phyloP scores from a whole-genome alignment of 108 stramenopile species.

The Nannochloropsis gaditana region DNA sequence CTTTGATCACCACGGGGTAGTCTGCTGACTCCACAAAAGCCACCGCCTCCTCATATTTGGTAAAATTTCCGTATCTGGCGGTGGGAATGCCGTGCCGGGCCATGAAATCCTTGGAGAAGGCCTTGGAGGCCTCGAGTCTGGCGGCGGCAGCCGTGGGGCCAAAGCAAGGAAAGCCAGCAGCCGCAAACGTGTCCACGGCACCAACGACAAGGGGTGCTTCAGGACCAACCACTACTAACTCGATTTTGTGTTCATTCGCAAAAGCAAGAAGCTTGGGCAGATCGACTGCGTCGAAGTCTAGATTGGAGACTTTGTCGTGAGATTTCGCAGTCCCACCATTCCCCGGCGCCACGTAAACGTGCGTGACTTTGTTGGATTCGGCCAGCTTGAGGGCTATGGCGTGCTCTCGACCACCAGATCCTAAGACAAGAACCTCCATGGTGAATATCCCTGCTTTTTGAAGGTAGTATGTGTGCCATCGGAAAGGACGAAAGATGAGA shows the following conservation, averaged over 20 bases:
- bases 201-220: slow-evolving; percentile 92
- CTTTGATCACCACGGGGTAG: slow-evolving; percentile 94
- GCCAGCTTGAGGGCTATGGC: slow-evolving; percentile 55
- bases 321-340: slow-evolving; percentile 51
- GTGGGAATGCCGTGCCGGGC: slow-evolving; percentile 83
- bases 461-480: not conserved
- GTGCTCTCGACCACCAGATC: slow-evolving; percentile 60
- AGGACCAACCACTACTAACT: slow-evolving; percentile 79
- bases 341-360: slow-evolving; percentile 52
- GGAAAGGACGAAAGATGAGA: not conserved
- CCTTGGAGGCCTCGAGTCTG: slow-evolving; percentile 91
- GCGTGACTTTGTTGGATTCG: slow-evolving; percentile 34
- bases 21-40: slow-evolving; percentile 59
- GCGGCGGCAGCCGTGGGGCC: slow-evolving; percentile 88
- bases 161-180: slow-evolving; percentile 76
- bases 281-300: slow-evolving; percentile 19
- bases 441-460: not conserved
- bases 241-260: slow-evolving; percentile 26
- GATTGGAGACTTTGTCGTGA: slow-evolving; percentile 34
- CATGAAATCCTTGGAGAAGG: slow-evolving; percentile 97
- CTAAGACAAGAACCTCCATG: slow-evolving; percentile 53
- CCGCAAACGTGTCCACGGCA: slow-evolving; percentile 71
- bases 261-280: slow-evolving; percentile 28
- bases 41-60: slow-evolving; percentile 61
- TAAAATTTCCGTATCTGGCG: slow-evolving; percentile 84